Base-by-base conservation (phyloP, 2,329 filamentous ascomycete species). In the Phialophora chinensis region DNA sequence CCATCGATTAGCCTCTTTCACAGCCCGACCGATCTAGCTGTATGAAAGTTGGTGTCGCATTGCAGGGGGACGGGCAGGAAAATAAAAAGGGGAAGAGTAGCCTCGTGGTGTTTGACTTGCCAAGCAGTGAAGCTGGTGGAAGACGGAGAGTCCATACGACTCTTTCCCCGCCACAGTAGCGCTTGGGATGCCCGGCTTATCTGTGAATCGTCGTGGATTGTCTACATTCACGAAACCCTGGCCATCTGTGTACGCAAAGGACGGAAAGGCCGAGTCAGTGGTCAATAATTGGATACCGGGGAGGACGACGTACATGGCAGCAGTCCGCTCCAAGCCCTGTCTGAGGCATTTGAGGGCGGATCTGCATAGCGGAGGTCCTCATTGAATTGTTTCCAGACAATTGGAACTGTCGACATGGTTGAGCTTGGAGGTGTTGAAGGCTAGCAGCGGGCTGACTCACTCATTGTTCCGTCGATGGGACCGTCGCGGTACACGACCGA, bases 191-290 rank as follows among this genome's bases (percentile, higher is more conserved):
- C 53, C 53, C 8, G 3, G 53, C 10, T 20, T 55, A 27, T n/a
- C 29, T 33, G 53, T 27, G 29, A 55, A 11, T 29, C 23, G 53
- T 20, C 53, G 53, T 7, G 53, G 53, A 7, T 33, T 55, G 53
- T 55, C 53, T 14, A 55, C 53, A 17, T 55, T 55, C 17, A 55
- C 25, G 25, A 55, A 55, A n/a, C 53, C 53, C n/a, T 55, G 53
- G 29, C 53, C 53, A 33, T 55, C 53, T 55, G 17, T 55, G 8
- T 29, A 4, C 25, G 29, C 14, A 4, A 27, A 14, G 14, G 53
- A 27, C 27, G 4, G 8, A 55, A 10, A 55, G 17, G 29, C 17
- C 52, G 29, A 27, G 29, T 55, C 17, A 55, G 29, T 33, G 23
- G 53, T n/a, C 23, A 31, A 33, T 2, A 31, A 11, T n/a, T 6